Percentiles rank a stretch among this genome's conserved stretches.
Conservation (phyloP, 805 yeast species). For the Candida ficus region DNA sequence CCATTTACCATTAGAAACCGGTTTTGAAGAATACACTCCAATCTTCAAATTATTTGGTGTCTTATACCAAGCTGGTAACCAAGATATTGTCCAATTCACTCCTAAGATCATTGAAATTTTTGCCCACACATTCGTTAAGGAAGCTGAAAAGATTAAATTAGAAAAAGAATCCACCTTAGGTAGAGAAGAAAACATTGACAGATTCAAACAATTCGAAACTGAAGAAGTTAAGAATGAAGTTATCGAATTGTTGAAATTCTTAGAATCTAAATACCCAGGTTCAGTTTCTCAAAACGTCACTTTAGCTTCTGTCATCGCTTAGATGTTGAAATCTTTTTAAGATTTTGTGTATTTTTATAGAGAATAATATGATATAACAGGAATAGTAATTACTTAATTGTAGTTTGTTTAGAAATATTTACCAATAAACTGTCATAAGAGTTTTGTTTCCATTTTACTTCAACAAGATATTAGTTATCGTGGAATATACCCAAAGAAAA, state of each 20-base stretch:
- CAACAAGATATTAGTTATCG: too few relatives aligned
- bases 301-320: conserved; percentile 29
- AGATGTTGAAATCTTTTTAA: too few relatives aligned
- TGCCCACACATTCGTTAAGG: conserved; percentile 67
- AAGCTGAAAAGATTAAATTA: conserved; percentile 65
- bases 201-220: conserved; percentile 71
- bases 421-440: too few relatives aligned
- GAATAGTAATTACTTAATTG: too few relatives aligned
- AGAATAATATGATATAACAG: too few relatives aligned
- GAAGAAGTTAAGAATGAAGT: conserved; percentile 63
- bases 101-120: conserved; percentile 63
- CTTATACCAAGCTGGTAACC: conserved; percentile 61
- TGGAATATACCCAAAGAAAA: too few relatives aligned
- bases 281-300: conserved; percentile 44
- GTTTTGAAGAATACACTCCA: conserved; percentile 89
- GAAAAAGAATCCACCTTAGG: conserved; percentile 75
- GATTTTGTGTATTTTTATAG: too few relatives aligned
- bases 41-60: conserved; percentile 72
- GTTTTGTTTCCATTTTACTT: too few relatives aligned
- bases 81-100: conserved; percentile 47
- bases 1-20: conserved; percentile 83
- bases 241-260: conserved; percentile 63
- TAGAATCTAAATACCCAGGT: conserved; percentile 62
- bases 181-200: conserved; percentile 76
- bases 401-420: too few relatives aligned